Evolutionary conservation across 768 basidiomycete genomes (phyloP).

Genomic region (Scleroderma citrinum): DNA sequence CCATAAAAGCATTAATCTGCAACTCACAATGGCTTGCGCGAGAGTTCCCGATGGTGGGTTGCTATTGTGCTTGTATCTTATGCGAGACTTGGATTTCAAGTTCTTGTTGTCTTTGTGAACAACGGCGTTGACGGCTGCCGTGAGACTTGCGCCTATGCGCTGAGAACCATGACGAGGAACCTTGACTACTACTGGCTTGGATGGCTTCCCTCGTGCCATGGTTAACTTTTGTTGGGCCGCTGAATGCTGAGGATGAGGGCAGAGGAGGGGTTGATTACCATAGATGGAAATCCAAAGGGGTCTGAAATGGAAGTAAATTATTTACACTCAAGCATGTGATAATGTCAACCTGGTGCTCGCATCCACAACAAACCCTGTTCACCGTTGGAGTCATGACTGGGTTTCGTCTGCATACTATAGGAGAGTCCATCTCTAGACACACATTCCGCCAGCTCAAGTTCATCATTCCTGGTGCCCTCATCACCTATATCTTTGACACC

Average conservation of each 20-base stretch:
- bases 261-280: neutral
- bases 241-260: neutral
- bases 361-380: too few relatives aligned
- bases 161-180: conserved; percentile 77
- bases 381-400: conserved; percentile 12
- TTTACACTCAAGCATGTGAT: too few relatives aligned
- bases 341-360: too few relatives aligned
- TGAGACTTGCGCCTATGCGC: conserved; percentile 58
- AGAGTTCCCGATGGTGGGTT: conserved; percentile 41
- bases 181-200: conserved; percentile 51
- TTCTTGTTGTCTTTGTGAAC: conserved; percentile 52
- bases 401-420: conserved; percentile 8
- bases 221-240: neutral
- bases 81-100: conserved; percentile 26
- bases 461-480: conserved; percentile 58
- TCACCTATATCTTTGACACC: conserved; percentile 61
- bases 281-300: neutral
- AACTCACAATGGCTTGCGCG: conserved; percentile 61
- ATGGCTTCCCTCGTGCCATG: conserved; percentile 41
- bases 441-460: conserved; percentile 68
- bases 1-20: neutral
- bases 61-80: conserved; percentile 50
- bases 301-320: neutral
- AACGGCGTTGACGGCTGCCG: conserved; percentile 49
- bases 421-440: conserved; percentile 36